These are phyloP conservation scores for Luzula sylvatica DNA, from an alignment of 176 grass and related monocot species.

Conservation along the genomic window DNA sequence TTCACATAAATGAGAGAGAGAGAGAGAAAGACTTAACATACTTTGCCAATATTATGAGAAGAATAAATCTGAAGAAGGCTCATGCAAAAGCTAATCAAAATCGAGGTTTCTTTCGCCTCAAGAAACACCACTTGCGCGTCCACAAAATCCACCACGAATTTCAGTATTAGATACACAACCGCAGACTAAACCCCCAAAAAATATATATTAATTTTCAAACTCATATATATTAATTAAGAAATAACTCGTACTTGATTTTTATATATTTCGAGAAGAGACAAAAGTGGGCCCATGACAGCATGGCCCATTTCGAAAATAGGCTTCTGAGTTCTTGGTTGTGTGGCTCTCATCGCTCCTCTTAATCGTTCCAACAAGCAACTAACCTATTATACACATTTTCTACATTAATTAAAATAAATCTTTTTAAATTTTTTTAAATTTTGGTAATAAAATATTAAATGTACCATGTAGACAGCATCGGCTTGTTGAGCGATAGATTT, in stretches of 20 bases:
- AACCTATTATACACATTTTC: conserved; percentile 42
- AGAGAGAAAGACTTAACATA: conserved; percentile 16
- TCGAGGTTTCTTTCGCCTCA: conserved; percentile 76
- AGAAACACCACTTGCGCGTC: conserved; percentile 91
- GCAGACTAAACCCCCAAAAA: conserved; percentile 41
- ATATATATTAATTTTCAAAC: not conserved
- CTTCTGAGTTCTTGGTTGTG: conserved; percentile 84
- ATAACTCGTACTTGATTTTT: conserved; percentile 67
- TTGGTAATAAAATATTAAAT: not conserved
- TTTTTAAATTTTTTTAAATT: not conserved
- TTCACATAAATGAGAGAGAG: conserved; percentile 6
- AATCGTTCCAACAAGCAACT: conserved; percentile 92
- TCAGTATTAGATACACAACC: conserved; percentile 93
- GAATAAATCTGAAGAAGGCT: conserved; percentile 85
- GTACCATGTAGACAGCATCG: conserved; percentile 86
- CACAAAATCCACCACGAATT: conserved; percentile 95
- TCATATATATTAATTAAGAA: too few relatives aligned
- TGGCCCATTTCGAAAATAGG: conserved; percentile 85
- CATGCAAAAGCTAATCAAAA: conserved; percentile 87
- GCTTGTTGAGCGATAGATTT: conserved; percentile 85
- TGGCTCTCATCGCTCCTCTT: conserved; percentile 88
- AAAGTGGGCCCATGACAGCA: conserved; percentile 74
- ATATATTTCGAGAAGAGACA: conserved; percentile 80
- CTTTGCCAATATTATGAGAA: conserved; percentile 92
- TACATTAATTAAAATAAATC: conserved; percentile 17